Base-by-base conservation (phyloP, 106 monocot genomes). In the Platanthera guangdongensis region DNA sequence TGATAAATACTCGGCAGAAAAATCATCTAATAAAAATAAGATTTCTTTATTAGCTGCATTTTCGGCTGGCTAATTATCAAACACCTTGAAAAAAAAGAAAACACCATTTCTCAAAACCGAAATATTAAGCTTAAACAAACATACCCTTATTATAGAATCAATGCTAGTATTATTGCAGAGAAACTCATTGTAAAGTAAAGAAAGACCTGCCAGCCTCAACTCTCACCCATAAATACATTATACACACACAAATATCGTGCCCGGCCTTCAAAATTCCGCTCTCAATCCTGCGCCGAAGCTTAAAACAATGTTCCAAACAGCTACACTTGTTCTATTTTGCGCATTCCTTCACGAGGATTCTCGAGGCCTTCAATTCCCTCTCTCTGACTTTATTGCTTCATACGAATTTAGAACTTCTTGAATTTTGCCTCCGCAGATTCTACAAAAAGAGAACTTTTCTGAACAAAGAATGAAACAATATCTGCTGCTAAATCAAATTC, bases 361-460 rank as follows among this genome's bases (percentile, higher is more conserved):
- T 65, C 65, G 32, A 30, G 25, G 28, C 11, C 30, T 65, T 70
- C 47, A 45, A 77, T 84, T 90, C 76, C 84, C 86, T 76, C 85
- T 82, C 81, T 95, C 92, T 69, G 73, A 52, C 78, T 92, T 95
- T 71, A 95, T 90, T 46, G 90, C 92, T 82, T 95, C 95, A 50
- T 90, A 95, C 2, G 95, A 92, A 71, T 74, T 81, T 81, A 95
- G 76, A 14, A 95, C 92, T 73, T 92, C 92, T 79, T 95, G 46
- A 95, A 95, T 68, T 89, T 90, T 72, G 86, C 88, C 80, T 95
- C 95, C 0, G 92, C 95, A 65, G 76, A 81, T 53, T 88, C 95
- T 92, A 90, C 78, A 83, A 55, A 39, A 6, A 72, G 76, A 68
- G 9, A 2, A 25, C n/a, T 70, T 70, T 8, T 15, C 47, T 47